Evolutionary conservation across 768 basidiomycete genomes (phyloP).

Genomic region (Boletus rubroflammeus): DNA sequence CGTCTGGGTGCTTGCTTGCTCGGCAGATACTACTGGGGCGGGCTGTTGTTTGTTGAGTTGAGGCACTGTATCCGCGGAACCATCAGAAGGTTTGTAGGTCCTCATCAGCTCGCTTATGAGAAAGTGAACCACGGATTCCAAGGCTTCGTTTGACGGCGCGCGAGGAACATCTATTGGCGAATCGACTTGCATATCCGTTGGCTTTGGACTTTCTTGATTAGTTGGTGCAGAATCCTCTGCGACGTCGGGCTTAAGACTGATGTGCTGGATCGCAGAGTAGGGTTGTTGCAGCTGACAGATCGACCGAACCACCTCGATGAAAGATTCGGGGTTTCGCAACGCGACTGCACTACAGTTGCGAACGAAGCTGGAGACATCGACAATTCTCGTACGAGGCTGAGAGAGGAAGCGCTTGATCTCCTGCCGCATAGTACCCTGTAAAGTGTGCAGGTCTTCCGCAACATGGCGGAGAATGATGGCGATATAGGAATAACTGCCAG

Average conservation of each 20-base stretch:
- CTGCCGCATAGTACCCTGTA: conserved; percentile 75
- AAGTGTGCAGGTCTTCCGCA: conserved; percentile 67
- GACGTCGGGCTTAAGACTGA: conserved; percentile 51
- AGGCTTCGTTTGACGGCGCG: conserved; percentile 38
- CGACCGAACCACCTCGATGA: conserved; percentile 68
- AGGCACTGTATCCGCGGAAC: conserved; percentile 15
- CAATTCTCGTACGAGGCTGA: conserved; percentile 61
- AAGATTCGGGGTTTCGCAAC: conserved; percentile 71
- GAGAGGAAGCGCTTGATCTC: conserved; percentile 80
- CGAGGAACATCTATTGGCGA: conserved; percentile 21
- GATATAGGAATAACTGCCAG: conserved; percentile 77
- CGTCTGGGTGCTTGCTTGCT: conserved; percentile 17
- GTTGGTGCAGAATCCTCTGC: conserved; percentile 9
- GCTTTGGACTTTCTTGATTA: conserved; percentile 16
- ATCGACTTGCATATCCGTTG: conserved; percentile 62
- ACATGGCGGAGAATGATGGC: conserved; percentile 89
- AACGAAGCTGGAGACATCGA: conserved; percentile 71
- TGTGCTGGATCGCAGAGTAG: conserved; percentile 50
- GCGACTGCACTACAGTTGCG: conserved; percentile 76
- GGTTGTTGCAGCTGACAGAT: conserved; percentile 73
- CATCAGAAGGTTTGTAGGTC: conserved; percentile 48
- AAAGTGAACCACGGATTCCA: conserved; percentile 64
- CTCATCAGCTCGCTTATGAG: conserved; percentile 69
- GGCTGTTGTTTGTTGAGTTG: conserved; percentile 17
- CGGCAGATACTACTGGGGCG: conserved; percentile 1